These are phyloP conservation scores for Nymphaea colorata DNA, from an alignment of 164 flowering plant species.

Conservation along the genomic window DNA sequence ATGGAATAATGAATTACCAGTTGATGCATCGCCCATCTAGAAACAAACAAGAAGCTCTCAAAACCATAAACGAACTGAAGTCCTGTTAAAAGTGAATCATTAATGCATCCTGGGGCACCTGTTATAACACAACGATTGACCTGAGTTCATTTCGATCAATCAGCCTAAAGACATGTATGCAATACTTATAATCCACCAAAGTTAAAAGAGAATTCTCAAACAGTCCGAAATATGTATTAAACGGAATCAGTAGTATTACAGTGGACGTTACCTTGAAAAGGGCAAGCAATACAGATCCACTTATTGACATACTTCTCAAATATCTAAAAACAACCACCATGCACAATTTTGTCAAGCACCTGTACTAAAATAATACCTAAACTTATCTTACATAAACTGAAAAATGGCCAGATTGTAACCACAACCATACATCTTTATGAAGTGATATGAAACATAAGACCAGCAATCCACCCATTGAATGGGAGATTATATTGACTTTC, in stretches of 20 bases:
- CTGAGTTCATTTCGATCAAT: not conserved
- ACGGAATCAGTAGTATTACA: not conserved
- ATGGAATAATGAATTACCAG: slow-evolving; percentile 38
- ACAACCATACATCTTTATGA: slow-evolving; percentile 44
- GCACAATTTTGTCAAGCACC: not conserved
- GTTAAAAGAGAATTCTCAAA: too few species aligned
- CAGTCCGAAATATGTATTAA: too few species aligned
- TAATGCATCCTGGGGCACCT: slow-evolving; percentile 96
- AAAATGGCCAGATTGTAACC: too few species aligned
- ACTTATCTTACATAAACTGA: too few species aligned
- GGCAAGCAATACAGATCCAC: slow-evolving; percentile 89
- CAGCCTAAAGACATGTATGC: not conserved
- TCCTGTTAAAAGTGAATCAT: slow-evolving; percentile 80
- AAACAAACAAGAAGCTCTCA: slow-evolving; percentile 71
- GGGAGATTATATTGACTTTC: slow-evolving; percentile 78
- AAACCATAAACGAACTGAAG: slow-evolving; percentile 80
- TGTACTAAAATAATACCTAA: not conserved
- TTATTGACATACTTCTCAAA: slow-evolving; percentile 69
- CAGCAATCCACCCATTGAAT: slow-evolving; percentile 94
- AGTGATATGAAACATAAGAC: slow-evolving; percentile 68
- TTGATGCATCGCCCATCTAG: slow-evolving; percentile 95
- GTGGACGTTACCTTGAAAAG: slow-evolving; percentile 68
- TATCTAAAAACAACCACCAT: slow-evolving; percentile 25
- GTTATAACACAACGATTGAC: slow-evolving; percentile 15
- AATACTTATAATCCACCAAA: too few species aligned